Evolutionary conservation across 1,284 basidiomycete species (phyloP).

Genomic region (Puccinia novopanici): DNA sequence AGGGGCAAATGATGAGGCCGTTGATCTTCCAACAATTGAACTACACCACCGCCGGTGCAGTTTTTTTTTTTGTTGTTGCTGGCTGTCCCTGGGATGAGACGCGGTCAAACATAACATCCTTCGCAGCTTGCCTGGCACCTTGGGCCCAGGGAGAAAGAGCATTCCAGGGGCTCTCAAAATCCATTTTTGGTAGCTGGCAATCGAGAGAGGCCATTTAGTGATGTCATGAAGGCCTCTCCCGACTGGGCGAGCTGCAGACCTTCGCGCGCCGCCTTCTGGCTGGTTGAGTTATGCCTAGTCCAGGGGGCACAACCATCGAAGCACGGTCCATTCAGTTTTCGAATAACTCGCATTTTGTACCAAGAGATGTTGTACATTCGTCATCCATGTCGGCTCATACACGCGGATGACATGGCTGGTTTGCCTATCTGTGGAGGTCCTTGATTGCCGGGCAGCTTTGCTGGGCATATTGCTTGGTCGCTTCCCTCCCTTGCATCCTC

Average conservation of each 20-base stretch:
- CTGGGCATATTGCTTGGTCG: background rate
- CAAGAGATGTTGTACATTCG: background rate
- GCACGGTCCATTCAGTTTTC: background rate
- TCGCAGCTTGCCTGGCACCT: background rate
- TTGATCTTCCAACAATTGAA: conserved; percentile 6
- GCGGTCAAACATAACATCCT: background rate
- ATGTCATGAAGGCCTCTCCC: background rate
- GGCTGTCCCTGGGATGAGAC: conserved; percentile 4
- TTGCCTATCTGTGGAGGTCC: background rate
- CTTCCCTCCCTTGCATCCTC: too few species aligned
- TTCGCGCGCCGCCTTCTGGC: background rate
- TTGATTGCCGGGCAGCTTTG: background rate
- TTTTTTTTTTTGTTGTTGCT: background rate
- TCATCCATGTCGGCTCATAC: background rate
- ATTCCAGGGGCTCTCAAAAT: background rate
- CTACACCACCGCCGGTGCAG: background rate
- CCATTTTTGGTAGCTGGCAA: background rate
- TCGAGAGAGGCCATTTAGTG: background rate
- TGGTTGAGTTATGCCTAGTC: background rate
- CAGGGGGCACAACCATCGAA: background rate
- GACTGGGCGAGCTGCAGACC: background rate
- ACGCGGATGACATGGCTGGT: background rate
- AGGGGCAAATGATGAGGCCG: background rate
- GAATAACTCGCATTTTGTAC: background rate
- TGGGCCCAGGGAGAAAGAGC: background rate